Evolutionary conservation across 2,329 filamentous ascomycete genomes (phyloP).

Genomic region (Hypomyces rosellus): DNA sequence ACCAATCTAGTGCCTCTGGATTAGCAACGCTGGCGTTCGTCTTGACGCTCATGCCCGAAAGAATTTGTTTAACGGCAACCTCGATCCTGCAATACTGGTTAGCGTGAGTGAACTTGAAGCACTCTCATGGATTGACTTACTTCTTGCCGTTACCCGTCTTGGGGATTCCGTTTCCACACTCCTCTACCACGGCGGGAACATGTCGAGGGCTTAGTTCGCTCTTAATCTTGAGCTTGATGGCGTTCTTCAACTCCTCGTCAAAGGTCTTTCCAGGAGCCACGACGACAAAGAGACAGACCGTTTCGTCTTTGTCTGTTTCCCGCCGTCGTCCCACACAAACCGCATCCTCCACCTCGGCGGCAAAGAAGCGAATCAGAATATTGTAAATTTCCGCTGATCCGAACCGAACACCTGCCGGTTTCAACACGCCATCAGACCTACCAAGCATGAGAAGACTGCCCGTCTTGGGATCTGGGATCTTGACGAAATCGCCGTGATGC

Average conservation of each 20-base stretch:
- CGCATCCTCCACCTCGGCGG: constrained; percentile 71
- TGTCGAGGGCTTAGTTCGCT: constrained; percentile 81
- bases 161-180: constrained; percentile 74
- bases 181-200: constrained; percentile 76
- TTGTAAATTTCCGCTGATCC: constrained; percentile 96
- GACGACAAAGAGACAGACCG: constrained; percentile 82
- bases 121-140: constrained; percentile 39
- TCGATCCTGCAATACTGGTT: constrained; percentile 58
- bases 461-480: constrained; percentile 57
- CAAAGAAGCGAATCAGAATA: constrained; percentile 78
- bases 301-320: constrained; percentile 69
- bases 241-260: constrained; percentile 50
- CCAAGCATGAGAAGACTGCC: constrained; percentile 86
- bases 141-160: constrained; percentile 96
- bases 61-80: constrained; percentile 91
- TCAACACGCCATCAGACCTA: constrained; percentile 85
- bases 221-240: constrained; percentile 63
- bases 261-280: constrained; percentile 57
- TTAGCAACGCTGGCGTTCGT: constrained; percentile 93
- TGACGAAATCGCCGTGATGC: constrained; percentile 93
- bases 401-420: constrained; percentile 86
- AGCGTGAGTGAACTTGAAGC: constrained; percentile 1
- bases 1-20: constrained; percentile 82
- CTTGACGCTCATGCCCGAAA: constrained; percentile 80
- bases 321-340: constrained; percentile 77